These are phyloP conservation scores for Eucalyptus curtisii DNA, from an alignment of 345 rosid species.

Conservation along the genomic window DNA sequence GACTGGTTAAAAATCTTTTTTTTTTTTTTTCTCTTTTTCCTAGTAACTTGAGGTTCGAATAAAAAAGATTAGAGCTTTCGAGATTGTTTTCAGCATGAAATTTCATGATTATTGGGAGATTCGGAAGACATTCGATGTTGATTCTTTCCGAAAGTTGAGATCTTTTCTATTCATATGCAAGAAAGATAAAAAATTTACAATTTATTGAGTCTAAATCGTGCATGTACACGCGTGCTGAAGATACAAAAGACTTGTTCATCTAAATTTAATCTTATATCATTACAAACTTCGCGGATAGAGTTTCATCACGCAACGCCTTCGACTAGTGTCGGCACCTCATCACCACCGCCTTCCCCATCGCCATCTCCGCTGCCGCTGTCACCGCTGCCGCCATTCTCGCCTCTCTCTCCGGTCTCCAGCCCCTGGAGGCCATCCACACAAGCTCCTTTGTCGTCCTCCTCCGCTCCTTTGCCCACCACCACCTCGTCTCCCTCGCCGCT, in stretches of 20 bases:
- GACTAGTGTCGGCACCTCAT: constrained; percentile 15
- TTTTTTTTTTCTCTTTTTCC: accelerated
- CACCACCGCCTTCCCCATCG: not conserved
- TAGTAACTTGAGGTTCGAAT: not conserved
- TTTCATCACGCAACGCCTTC: constrained; percentile 18
- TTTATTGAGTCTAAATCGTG: not conserved
- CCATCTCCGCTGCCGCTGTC: not conserved
- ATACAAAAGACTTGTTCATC: not conserved
- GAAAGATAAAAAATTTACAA: not conserved
- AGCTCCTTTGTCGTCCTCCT: constrained; percentile 1
- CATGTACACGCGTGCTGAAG: not conserved
- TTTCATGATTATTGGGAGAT: not conserved
- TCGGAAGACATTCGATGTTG: not conserved
- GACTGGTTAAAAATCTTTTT: not conserved
- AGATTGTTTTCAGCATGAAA: not conserved
- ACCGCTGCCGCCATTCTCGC: not conserved
- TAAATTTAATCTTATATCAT: not conserved
- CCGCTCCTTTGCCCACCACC: not conserved
- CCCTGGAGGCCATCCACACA: constrained; percentile 18
- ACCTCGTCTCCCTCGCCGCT: not conserved
- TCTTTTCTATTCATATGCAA: not conserved
- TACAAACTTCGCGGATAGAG: not conserved
- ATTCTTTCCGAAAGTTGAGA: not conserved
- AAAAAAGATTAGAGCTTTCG: not conserved
- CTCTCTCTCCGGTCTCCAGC: constrained; percentile 2